Evolutionary conservation across 345 rosid genomes (phyloP), one percentile per base, ranked within the genome.

Genomic region (Raphanus sativus): DNA sequence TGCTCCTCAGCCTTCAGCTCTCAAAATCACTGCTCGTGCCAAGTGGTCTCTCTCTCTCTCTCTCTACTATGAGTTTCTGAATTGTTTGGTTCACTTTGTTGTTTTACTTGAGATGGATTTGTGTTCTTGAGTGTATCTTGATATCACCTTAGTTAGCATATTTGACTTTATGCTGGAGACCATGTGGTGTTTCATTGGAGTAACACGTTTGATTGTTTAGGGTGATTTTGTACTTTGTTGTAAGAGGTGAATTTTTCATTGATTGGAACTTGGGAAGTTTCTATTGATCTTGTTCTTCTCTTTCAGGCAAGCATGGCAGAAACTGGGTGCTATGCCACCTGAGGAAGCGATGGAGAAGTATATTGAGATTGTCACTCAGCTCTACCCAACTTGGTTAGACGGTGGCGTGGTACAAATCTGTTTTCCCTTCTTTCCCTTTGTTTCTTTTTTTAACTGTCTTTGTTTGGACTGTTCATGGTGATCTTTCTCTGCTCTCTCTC

Each of bases 341-440:
- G 99, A 95, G 79, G 99, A 91, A 66, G 98, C 99, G 0, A 95
- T 91, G 97, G 88, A 87, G 87, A 89, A 86, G 77, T 95, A 92
- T 77, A 81, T 95, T 64, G 97, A 89, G 71, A 81, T 91, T 69
- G 94, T 95, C 66, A 86, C 92, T 6, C 94, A 87, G 87, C 82
- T 90, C 3, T 89, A 86, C 75, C 98, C 98, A 33, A 69, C 91
- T 74, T 95, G 98, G 98, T 75, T 80, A 79, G 86, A 85, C 80
- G 99, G 92, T 61, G 87, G 96, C 83, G 84, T 80, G 94, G 70
- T 81, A 79, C 24, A 70, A 36, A 62, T 26, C 75, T 69, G 71
- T 38, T 30, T 60, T 48, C 36, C 9, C 65, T 59, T 8, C 11
- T 63, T 8, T 67, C 0, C 40, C 24, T 25, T 59, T 63, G 7